Conservation (phyloP, 495 filamentous ascomycete species). For the Penicillium subrubescens region DNA sequence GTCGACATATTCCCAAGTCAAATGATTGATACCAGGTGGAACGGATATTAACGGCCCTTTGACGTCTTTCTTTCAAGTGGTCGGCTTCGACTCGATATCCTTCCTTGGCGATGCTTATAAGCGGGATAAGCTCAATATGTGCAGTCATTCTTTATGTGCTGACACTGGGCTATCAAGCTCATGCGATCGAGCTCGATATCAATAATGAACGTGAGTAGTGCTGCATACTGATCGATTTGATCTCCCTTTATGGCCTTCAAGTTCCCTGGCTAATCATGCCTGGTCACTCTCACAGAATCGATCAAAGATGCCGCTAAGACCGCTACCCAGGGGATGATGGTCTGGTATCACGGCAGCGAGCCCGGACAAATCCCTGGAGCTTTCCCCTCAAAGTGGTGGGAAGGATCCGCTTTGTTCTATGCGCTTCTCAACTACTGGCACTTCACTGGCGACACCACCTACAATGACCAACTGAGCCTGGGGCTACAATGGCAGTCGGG, state of each 20-base stretch:
- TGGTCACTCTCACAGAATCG: slow-evolving; percentile 9
- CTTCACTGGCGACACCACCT: slow-evolving; percentile 65
- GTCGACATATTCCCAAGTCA: not conserved
- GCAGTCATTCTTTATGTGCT: slow-evolving; percentile 10
- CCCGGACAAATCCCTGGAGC: slow-evolving; percentile 23
- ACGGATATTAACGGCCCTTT: not conserved
- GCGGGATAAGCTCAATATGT: slow-evolving; percentile 14
- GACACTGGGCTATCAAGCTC: not conserved
- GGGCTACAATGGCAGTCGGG: slow-evolving; percentile 66
- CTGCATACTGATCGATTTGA: not conserved
- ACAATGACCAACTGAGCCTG: slow-evolving; percentile 61
- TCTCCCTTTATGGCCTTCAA: not conserved
- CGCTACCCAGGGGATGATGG: slow-evolving; percentile 21
- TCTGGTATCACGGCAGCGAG: slow-evolving; percentile 24
- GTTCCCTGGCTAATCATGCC: not conserved
- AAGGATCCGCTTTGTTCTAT: slow-evolving; percentile 67
- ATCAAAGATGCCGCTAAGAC: slow-evolving; percentile 19
- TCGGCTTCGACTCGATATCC: not conserved
- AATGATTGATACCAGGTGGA: not conserved
- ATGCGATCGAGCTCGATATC: slow-evolving; percentile 13
- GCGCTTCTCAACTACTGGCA: slow-evolving; percentile 73
- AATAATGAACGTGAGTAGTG: slow-evolving; percentile 11
- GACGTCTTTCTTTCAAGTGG: not conserved
- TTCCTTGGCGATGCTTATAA: slow-evolving; percentile 8
- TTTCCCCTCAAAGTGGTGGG: slow-evolving; percentile 58